A percentile compares a stretch with the other conserved stretches of the same genome.
phyloP scores from a whole-genome alignment of 2,329 filamentous ascomycete species.

The Neospermospora avenae region DNA sequence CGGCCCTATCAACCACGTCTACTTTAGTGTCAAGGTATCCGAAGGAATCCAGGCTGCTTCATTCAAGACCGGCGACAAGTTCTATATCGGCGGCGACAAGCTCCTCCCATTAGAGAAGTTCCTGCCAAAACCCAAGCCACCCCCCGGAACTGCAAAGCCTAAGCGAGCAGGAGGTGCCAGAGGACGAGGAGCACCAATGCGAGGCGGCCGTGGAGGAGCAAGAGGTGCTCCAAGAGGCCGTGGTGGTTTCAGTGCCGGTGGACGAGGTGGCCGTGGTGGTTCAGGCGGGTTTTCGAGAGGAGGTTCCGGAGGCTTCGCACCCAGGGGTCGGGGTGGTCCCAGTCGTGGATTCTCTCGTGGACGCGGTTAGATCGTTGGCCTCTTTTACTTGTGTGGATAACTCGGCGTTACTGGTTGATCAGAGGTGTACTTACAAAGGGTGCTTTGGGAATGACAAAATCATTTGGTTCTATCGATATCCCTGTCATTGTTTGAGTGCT shows the following conservation, averaged over 20 bases:
- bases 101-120: conserved; percentile 93
- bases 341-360: conserved; percentile 35
- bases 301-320: conserved; percentile 33
- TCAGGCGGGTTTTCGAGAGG: conserved; percentile 36
- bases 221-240: conserved; percentile 53
- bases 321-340: conserved; percentile 32
- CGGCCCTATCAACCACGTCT: conserved; percentile 91
- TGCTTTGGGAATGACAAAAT: conserved; percentile 2
- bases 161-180: conserved; percentile 65
- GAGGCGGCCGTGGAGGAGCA: conserved; percentile 40
- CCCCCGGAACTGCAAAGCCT: conserved; percentile 63
- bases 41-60: conserved; percentile 93
- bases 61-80: conserved; percentile 96
- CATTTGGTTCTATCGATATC: background rate
- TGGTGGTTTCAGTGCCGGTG: conserved; percentile 45
- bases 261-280: conserved; percentile 42
- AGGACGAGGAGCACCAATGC: conserved; percentile 44
- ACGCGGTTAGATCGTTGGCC: conserved; percentile 23
- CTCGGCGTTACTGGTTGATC: conserved; percentile 28
- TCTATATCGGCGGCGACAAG: conserved; percentile 94
- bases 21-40: conserved; percentile 96
- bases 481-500: background rate
- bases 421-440: conserved; percentile 4
- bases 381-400: conserved; percentile 24
- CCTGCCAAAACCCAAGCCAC: conserved; percentile 85